Conservation (phyloP, 2,329 filamentous ascomycete genomes). For the Penicillium sp. region DNA sequence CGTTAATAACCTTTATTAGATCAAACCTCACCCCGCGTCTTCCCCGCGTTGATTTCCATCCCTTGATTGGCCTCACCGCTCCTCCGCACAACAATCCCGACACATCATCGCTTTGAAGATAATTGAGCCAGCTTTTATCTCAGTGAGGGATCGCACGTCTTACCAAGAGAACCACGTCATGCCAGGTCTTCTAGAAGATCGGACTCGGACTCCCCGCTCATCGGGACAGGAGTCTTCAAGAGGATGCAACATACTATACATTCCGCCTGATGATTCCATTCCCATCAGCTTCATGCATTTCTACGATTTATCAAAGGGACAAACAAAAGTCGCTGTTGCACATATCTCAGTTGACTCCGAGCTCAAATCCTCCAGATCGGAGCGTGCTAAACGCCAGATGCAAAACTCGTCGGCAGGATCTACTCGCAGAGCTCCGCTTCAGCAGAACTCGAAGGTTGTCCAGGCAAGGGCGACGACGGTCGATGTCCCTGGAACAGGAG, state of each 20-base stretch:
- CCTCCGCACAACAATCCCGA: too few species aligned
- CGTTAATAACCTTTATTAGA: too few species aligned
- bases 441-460: constrained; percentile 38
- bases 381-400: constrained; percentile 33
- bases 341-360: constrained; percentile 21
- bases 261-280: constrained; percentile 43
- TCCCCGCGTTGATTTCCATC: too few species aligned
- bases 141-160: background rate
- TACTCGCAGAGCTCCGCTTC: constrained; percentile 46
- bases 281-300: constrained; percentile 45
- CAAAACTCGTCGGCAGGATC: constrained; percentile 24
- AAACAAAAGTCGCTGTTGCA: constrained; percentile 6
- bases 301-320: constrained; percentile 40
- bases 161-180: constrained; percentile 17
- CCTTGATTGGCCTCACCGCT: too few species aligned
- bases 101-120: background rate
- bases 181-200: constrained; percentile 28
- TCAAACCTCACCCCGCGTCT: too few species aligned
- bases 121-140: background rate
- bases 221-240: constrained; percentile 24
- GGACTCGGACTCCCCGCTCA: constrained; percentile 34
- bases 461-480: constrained; percentile 43
- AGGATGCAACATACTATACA: constrained; percentile 41
- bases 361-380: constrained; percentile 34
- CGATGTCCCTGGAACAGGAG: constrained; percentile 52